Conservation (phyloP, 176 grass and related monocot species). For the Urochloa ruziziensis region DNA sequence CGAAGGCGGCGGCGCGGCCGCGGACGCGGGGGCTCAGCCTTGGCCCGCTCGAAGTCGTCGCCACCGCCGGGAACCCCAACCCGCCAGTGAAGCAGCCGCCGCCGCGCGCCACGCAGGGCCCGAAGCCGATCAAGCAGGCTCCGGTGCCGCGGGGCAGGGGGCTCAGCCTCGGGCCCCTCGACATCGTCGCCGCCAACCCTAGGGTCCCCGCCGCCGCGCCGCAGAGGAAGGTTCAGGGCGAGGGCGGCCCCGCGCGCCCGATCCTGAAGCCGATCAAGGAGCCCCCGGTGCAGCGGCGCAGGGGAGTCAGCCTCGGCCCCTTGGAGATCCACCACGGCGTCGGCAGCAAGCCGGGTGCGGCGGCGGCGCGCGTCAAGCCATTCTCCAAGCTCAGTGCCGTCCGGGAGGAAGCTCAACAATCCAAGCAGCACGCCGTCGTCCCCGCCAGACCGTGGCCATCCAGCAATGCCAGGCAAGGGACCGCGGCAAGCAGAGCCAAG, state of each 20-base stretch:
- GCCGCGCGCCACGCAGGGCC: background rate
- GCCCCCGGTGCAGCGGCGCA: conserved; percentile 38
- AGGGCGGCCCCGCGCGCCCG: background rate
- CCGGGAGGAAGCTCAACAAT: conserved; percentile 35
- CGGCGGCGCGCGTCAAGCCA: conserved; percentile 4
- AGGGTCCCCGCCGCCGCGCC: conserved; percentile 7
- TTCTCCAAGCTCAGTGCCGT: conserved; percentile 38
- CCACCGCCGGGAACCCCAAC: background rate
- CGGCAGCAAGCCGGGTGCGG: background rate
- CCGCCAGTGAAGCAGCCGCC: background rate
- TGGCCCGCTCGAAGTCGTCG: conserved; percentile 4
- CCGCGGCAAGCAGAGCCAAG: conserved; percentile 35
- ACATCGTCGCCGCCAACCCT: conserved; percentile 48
- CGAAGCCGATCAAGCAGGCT: conserved; percentile 13
- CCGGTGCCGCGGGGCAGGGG: conserved; percentile 37
- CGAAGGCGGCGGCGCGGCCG: background rate
- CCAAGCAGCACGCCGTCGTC: conserved; percentile 19
- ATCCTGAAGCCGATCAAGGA: conserved; percentile 54
- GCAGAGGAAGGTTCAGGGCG: background rate
- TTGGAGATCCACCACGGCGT: conserved; percentile 66
- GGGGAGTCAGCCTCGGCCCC: conserved; percentile 76
- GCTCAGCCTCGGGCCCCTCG: conserved; percentile 60
- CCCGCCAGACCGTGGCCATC: conserved; percentile 42
- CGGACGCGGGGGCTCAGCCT: conserved; percentile 23
- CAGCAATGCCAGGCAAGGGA: conserved; percentile 33